phyloP scores from a whole-genome alignment of 768 basidiomycete species.

The Clathrus columnatus region DNA sequence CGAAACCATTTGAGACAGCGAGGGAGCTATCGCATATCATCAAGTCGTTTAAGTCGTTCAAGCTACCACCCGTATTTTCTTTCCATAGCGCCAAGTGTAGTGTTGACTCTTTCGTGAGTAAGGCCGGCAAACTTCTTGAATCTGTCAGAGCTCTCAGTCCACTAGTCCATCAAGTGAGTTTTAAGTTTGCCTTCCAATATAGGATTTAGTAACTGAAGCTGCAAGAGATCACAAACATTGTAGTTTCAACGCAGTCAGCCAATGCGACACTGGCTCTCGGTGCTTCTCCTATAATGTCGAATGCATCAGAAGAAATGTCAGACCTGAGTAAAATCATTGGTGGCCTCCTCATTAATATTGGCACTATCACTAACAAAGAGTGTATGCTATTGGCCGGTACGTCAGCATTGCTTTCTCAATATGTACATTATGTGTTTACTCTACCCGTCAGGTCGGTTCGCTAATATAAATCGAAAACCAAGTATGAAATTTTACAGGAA shows the following conservation, averaged over 20 bases:
- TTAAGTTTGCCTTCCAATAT: neutral
- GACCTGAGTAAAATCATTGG: slow-evolving; percentile 61
- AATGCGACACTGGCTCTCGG: slow-evolving; percentile 84
- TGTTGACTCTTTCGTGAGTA: slow-evolving; percentile 30
- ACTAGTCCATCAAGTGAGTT: slow-evolving; percentile 67
- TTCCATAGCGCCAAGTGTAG: slow-evolving; percentile 17
- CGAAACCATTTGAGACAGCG: slow-evolving; percentile 45
- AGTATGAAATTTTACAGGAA: neutral
- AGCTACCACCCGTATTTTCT: slow-evolving; percentile 17
- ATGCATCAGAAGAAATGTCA: slow-evolving; percentile 71
- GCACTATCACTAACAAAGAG: slow-evolving; percentile 59
- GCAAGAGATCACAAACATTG: slow-evolving; percentile 76
- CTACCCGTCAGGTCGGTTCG: neutral
- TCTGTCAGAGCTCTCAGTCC: slow-evolving; percentile 48
- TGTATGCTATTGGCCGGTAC: slow-evolving; percentile 72
- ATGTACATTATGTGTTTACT: neutral
- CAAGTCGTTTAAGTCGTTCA: slow-evolving; percentile 29
- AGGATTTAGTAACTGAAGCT: neutral
- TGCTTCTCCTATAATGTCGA: slow-evolving; percentile 92
- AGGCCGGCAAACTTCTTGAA: slow-evolving; percentile 41
- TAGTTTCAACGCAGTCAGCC: slow-evolving; percentile 83
- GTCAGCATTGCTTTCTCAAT: neutral
- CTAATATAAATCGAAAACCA: slow-evolving; percentile 9
- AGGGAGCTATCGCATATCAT: slow-evolving; percentile 35
- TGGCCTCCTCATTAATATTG: slow-evolving; percentile 79